Evolutionary conservation across 2,329 filamentous ascomycete species (phyloP), one percentile per base, ranked within the genome.

Genomic region (Coleophoma cylindrospora): DNA sequence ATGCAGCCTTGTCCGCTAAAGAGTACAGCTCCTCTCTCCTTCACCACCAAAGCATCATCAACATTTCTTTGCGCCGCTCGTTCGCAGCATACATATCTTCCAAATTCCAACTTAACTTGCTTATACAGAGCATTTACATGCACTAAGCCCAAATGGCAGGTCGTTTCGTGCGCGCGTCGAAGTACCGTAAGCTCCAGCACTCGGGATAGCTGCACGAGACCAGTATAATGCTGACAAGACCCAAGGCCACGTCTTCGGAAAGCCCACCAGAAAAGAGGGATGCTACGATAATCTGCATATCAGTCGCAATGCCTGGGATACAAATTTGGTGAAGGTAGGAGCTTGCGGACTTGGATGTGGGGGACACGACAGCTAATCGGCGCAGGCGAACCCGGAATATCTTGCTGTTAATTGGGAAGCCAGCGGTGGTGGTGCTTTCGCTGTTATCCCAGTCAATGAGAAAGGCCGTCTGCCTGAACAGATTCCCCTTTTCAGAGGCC

Each of bases 271-370:
- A 73, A 96, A 96, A 81, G 94, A 99, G 70, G 89, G 89, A 80
- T 96, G 91, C 78, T 99, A 97, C 74, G 94, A 99, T 72, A 97
- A 97, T 72, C 77, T 99, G 61, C 89, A 90, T 68, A 90, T 99
- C 71, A 96, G 91, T 66, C 89, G 87, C 72, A 99, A 99, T 84
- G 94, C 94, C 50, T 99, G 94, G 94, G 94, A 99, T 71, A 96
- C 91, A 65, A 99, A 99, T 75, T 76, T 99, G 66, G 81, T 97
- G 74, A 97, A 97, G 86, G 91, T 95, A 70, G 34, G 59, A 51
- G 36, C 22, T 48, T 33, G n/a, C 45, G 27, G 51, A 43, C 21
- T 33, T 14, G 33, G 4, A 15, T 27, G 27, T 15, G 40, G 40
- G 45, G 22, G 37, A 34, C 38, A 40, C 19, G 43, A 44, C 46